Base-by-base conservation (phyloP, 2,329 filamentous ascomycete species). In the Cladosporium sp. region DNA sequence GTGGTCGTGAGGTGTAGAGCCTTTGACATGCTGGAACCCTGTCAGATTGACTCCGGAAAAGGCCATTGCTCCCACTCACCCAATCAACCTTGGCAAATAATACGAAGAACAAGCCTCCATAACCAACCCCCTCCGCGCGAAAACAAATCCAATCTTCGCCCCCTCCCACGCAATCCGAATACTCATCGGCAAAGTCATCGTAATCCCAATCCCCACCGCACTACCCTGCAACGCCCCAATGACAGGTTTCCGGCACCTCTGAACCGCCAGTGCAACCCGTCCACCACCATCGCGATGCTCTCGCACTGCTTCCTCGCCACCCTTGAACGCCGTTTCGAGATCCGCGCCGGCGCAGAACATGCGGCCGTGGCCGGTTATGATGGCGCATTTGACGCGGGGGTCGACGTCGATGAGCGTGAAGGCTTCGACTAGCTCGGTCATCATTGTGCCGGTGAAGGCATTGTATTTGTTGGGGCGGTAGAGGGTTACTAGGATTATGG, bases 71-170 rank as follows among this genome's bases (percentile, higher is more conserved):
- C 11, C 11, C 19, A 56, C 62, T 43, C 49, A 72, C 51, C 86
- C 86, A 53, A 89, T 76, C 20, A 89, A 72, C 0, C 83, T 77
- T 2, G 86, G 85, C 30, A 90, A 73, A 71, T 87, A 90, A 67
- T 78, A 90, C 7, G 80, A 83, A 43, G 77, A 82, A 61, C 79
- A 84, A 0, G 83, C 85, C 67, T 91, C 86, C 78, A 86, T 84
- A 52, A 81, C 75, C 59, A 90, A 74, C 1, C 85, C 86, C 38
- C 85, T 76, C 20, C 84, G 78, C 19, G 78, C 75, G 65, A 90
- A 91, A 15, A 88, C 84, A 62, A 89, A 87, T 46, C 85, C 86
- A 55, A 89, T 78, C 62, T 85, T 85, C 2, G 84, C 82, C 9
- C 70, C 67, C 35, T 69, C 63, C 56, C 78, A 80, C 33, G 70